Evolutionary conservation across 2,329 filamentous ascomycete species (phyloP), one percentile per base, ranked within the genome.

Genomic region (Colletotrichum scovillei): DNA sequence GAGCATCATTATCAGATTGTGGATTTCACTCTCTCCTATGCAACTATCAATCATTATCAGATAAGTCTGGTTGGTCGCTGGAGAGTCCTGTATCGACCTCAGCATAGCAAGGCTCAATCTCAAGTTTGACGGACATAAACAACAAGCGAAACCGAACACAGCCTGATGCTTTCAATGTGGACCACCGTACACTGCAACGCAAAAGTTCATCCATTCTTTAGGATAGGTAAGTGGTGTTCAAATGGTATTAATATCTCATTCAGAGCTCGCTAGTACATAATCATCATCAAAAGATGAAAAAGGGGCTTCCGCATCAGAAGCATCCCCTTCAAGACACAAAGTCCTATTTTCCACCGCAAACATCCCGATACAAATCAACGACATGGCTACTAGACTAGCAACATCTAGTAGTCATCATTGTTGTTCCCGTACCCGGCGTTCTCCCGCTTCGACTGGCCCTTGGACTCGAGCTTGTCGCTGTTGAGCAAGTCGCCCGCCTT

Each of bases 401-500:
- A 5, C 16, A 30, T 3, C 32, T 57, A 65, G 63, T 71, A 73
- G 42, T 74, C 70, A 58, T 72, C 57, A 14, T 63, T n/a, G 46
- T 65, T 52, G 3, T 80, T 80, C 56, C 79, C 80, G 7, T 77
- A 81, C 72, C 81, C 81, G 53, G 80, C 80, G 19, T 78, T 81
- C 73, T 86, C 85, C 64, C 89, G 84, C 86, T 87, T 90, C 77
- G 81, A 82, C 8, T 81, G 79, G 4, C 89, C 89, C 80, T 87
- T 88, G 76, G 86, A 80, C 67, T 82, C 82, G 14, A 91, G 69
- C 56, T 80, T 82, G 19, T 86, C 82, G 76, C 84, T 89, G 67
- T 86, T 80, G 74, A 92, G 76, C 63, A 87, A 76, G 14, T 81
- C 79, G 9, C 89, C 88, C 6, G 86, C 87, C 84, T 90, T 91